phyloP scores from a whole-genome alignment of 2,329 filamentous ascomycete genomes.

The Fusarium sp. region DNA sequence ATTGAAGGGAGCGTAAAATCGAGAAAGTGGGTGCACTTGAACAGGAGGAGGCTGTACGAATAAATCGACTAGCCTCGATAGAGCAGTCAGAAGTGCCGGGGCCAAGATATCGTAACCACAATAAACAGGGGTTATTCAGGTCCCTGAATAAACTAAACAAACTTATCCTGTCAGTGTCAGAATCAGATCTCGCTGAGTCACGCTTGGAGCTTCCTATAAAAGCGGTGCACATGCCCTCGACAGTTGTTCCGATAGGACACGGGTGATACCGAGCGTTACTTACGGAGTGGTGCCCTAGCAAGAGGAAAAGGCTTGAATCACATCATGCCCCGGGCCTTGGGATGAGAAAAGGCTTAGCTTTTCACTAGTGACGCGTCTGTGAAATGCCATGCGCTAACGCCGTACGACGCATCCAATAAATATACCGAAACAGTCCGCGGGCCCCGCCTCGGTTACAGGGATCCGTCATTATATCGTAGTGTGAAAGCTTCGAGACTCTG shows the following conservation, averaged over 20 bases:
- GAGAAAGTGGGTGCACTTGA: background rate
- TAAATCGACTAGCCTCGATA: background rate
- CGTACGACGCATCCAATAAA: conserved; percentile 6
- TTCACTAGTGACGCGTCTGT: background rate
- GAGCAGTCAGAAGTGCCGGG: background rate
- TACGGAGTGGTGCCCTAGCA: background rate
- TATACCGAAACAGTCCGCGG: background rate
- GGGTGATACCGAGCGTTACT: background rate
- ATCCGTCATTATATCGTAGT: background rate
- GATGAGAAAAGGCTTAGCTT: background rate
- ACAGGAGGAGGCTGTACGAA: conserved; percentile 1
- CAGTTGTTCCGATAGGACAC: background rate
- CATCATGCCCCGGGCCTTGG: background rate
- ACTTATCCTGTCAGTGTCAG: background rate
- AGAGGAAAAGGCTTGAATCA: background rate
- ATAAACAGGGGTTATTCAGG: background rate
- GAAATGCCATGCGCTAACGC: background rate
- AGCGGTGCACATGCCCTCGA: background rate
- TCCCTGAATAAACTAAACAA: background rate
- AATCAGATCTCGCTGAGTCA: background rate
- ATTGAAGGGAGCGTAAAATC: background rate
- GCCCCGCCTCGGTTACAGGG: background rate
- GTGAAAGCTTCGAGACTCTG: background rate
- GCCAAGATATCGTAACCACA: background rate
- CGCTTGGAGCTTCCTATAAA: background rate